A percentile compares a stretch with the other conserved stretches of the same genome.
Evolutionary conservation across 352 stramenopile species (phyloP).

Genomic region (Globisporangium ultimum): DNA sequence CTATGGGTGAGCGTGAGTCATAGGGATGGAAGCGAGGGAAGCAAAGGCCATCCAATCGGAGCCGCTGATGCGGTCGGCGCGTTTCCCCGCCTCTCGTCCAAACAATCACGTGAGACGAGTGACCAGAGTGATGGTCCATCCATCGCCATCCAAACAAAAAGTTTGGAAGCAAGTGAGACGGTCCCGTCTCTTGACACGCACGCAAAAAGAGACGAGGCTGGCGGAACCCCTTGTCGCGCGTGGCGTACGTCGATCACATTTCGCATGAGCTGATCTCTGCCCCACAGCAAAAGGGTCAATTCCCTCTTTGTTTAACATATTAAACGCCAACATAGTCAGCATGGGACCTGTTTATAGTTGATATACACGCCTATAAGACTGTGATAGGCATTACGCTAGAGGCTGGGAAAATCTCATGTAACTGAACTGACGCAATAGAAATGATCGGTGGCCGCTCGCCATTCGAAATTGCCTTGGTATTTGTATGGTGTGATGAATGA

Average conservation of each 20-base stretch:
- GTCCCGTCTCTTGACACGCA: neutral
- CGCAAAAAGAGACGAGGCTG: slow-evolving; percentile 4
- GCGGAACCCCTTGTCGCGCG: neutral
- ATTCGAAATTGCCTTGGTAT: too few relatives aligned
- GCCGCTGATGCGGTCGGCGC: neutral
- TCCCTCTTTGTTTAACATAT: neutral
- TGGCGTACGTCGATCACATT: slow-evolving; percentile 4
- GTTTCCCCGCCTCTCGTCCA: neutral
- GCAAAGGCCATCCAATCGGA: slow-evolving; percentile 1
- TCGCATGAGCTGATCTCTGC: neutral
- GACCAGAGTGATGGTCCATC: neutral
- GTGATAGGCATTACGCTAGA: too few relatives aligned
- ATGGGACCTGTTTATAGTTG: neutral
- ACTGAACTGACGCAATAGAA: neutral
- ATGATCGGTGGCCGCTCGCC: too few relatives aligned
- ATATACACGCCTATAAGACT: too few relatives aligned
- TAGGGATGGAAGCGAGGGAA: neutral
- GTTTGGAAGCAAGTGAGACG: neutral
- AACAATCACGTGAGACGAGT: slow-evolving; percentile 5
- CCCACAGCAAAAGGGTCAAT: too few relatives aligned
- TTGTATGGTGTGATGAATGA: too few relatives aligned
- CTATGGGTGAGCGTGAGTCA: too few relatives aligned
- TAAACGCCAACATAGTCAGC: too few relatives aligned
- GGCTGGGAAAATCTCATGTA: neutral
- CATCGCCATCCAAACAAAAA: slow-evolving; percentile 4